phyloP scores from a whole-genome alignment of 805 yeast species.

The Starmerella vaccinii region DNA sequence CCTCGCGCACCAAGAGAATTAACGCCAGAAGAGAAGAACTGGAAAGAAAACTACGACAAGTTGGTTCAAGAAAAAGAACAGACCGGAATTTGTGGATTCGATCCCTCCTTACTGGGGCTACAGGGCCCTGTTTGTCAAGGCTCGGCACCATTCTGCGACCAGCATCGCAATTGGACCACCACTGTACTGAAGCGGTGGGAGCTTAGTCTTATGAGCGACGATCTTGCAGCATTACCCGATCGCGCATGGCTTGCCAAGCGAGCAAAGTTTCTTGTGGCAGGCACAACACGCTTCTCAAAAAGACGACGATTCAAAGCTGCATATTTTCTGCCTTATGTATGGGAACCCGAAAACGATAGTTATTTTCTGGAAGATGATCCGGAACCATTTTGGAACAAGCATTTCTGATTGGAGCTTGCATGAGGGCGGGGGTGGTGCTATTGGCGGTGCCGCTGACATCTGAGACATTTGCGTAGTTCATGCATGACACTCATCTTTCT shows the following conservation, averaged over 20 bases:
- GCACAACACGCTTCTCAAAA: conserved; percentile 14
- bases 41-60: not conserved
- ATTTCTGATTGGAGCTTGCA: conserved; percentile 11
- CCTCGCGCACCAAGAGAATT: not conserved
- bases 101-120: not conserved
- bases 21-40: not conserved
- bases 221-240: conserved; percentile 10
- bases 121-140: conserved; percentile 3
- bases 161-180: conserved; percentile 12
- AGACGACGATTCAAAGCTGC: conserved; percentile 5
- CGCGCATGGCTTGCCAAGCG: conserved; percentile 8
- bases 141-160: not conserved
- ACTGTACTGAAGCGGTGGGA: not conserved
- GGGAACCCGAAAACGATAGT: conserved; percentile 11
- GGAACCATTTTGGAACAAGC: conserved; percentile 13
- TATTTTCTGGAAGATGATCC: conserved; percentile 11
- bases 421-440: no score
- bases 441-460: not conserved
- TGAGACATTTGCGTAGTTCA: not conserved
- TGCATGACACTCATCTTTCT: no score
- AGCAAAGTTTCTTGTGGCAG: conserved; percentile 11
- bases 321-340: conserved; percentile 14
- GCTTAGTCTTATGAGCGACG: not conserved
- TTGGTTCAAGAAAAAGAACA: not conserved
- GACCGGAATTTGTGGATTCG: conserved; percentile 8